Base-by-base conservation (phyloP, 371 early-diverging fungal species). In the Haplosporangium sp. region DNA sequence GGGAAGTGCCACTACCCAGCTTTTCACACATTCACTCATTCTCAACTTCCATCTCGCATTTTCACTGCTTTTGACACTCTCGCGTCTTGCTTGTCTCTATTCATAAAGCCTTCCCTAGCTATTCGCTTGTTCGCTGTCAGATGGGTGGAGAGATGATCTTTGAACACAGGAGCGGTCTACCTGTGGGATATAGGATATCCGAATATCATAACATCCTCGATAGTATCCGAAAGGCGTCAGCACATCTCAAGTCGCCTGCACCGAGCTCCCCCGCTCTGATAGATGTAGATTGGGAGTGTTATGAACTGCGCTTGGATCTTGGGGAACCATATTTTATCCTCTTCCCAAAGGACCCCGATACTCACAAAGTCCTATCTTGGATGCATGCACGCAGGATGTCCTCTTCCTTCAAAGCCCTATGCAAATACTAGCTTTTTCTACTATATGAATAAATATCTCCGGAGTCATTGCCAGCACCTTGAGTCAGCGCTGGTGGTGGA, bases 111-210 rank as follows among this genome's bases (percentile, higher is more conserved):
- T 29, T 29, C 29, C 29, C 29, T 29, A 29, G 29, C 29, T 29
- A 29, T 29, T 29, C 29, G 29, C 4, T 29, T 29, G 29, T 29
- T 29, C 29, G 29, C 54, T 64, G 55, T 56, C 12, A 64, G 56
- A 64, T 64, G 55, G 56, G 64, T 55, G 64, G 64, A 47, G 64
- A 64, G 64, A 64, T 64, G 64, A 64, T 64, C 45, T 64, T 64
- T 23, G 48, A 55, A 37, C 64, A 55, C 40, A 64, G 9, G 46
- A 48, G 55, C 45, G 56, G 47, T 40, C 38, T 5, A 46, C 64
- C 48, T 4, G 48, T 64, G 29, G 64, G 64, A 47, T 18, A 37
- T 55, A n/a, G 14, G 55, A 43, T 47, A 20, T 0, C 56, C 18
- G 43, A 18, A 16, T 64, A 46, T 46, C 54, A 42, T 2, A 4